Base-by-base conservation (phyloP, 2,329 filamentous ascomycete genomes). In the Coniochaeta pulveracea region DNA sequence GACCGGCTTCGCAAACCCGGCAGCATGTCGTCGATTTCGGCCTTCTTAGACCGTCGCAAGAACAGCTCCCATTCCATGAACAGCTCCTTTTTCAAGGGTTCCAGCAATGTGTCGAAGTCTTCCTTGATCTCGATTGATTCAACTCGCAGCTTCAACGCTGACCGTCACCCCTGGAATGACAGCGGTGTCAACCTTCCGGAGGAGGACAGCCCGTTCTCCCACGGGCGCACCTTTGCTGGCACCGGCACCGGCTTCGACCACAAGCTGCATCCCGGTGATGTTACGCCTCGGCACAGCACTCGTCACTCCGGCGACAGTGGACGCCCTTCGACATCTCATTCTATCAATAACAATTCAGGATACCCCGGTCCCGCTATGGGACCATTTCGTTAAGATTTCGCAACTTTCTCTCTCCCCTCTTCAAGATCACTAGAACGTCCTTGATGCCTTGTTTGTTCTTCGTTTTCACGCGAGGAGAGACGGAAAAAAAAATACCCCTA, bases 121-220 rank as follows among this genome's bases (percentile, higher is more conserved):
- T 95, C 89, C 21, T 76, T 96, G 45, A 88, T 93, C 46, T 94
- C 86, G 41, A 88, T 95, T 56, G 89, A 96, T 60, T 95, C 88
- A 31, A 86, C 86, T 22, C 83, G 89, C 53, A 94, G 86, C 63
- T 79, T 80, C 57, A 78, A 79, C 42, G 85, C 85, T 46, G 93
- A 94, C 57, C 83, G 88, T 58, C 94, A 95, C 61, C 88, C 88
- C 40, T 96, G 89, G 89, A 95, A 95, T 56, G 89, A 96, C 56
- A 93, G 85, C 51, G 89, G 88, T 48, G 86, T 95, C 52, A 95
- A 95, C 55, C 76, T 95, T 45, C 70, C 83, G 41, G 89, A 95
- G 49, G 85, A 94, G 43, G 86, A 95, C 46, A 73, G 75, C 54
- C 69, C 70, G 24, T 79, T 75, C 74, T 59, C 67, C 34, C 60